These are phyloP conservation scores for Petasospora fabianii DNA, from an alignment of 1,139 yeast species.

Conservation along the genomic window DNA sequence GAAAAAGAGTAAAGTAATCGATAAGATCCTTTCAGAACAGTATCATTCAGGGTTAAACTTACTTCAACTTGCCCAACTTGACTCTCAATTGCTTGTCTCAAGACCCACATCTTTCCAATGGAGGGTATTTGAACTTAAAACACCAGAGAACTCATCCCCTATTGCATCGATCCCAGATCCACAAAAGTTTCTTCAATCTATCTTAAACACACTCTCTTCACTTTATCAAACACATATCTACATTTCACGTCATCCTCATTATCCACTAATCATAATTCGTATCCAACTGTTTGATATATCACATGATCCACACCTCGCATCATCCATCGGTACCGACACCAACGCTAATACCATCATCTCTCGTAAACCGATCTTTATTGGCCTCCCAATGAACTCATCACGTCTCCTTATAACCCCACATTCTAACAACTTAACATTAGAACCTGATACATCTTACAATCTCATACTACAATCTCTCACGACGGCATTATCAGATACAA, in stretches of 20 bases:
- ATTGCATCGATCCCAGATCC: slow-evolving; percentile 35
- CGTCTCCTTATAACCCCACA: slow-evolving; percentile 42
- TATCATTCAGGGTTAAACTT: slow-evolving; percentile 66
- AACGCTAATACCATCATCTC: slow-evolving; percentile 45
- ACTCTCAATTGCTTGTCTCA: slow-evolving; percentile 68
- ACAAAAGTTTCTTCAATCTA: slow-evolving; percentile 40
- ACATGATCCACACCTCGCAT: neutral
- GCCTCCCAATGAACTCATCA: slow-evolving; percentile 51
- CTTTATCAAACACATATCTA: slow-evolving; percentile 58
- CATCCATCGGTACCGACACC: no score
- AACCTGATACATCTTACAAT: slow-evolving; percentile 39
- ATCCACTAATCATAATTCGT: slow-evolving; percentile 58
- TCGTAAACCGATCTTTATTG: slow-evolving; percentile 59
- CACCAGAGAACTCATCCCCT: slow-evolving; percentile 5
- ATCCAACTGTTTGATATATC: slow-evolving; percentile 61
- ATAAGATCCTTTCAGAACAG: slow-evolving; percentile 47
- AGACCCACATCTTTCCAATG: slow-evolving; percentile 47
- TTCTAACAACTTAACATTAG: neutral
- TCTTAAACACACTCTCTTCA: slow-evolving; percentile 46
- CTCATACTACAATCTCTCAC: slow-evolving; percentile 60
- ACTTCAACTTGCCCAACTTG: slow-evolving; percentile 69
- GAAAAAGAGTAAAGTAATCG: slow-evolving; percentile 46
- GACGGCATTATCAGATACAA: slow-evolving; percentile 41
- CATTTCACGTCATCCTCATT: slow-evolving; percentile 61
- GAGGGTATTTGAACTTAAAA: slow-evolving; percentile 28